phyloP scores from a whole-genome alignment of 2,329 filamentous ascomycete species.

The Dendrostoma leiphaemia region DNA sequence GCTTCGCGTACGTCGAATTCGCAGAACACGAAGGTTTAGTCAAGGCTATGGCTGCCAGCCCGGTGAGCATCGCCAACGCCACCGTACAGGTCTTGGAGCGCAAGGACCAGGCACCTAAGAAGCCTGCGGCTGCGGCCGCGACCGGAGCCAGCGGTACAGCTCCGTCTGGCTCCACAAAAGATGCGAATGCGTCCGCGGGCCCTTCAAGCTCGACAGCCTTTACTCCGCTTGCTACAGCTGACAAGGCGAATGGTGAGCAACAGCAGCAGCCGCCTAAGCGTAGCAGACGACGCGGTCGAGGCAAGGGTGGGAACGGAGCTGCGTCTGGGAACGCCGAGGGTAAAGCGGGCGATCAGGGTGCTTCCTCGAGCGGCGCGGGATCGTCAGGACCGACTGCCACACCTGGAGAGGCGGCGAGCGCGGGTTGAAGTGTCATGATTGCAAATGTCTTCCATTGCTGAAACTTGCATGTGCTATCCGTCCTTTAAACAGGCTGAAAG shows the following conservation, averaged over 20 bases:
- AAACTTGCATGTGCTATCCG: not conserved
- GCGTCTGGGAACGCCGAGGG: conserved; percentile 3
- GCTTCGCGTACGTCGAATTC: conserved; percentile 92
- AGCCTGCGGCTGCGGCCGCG: conserved; percentile 13
- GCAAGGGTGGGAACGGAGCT: conserved; percentile 15
- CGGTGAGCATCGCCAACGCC: conserved; percentile 78
- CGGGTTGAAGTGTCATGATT: conserved; percentile 5
- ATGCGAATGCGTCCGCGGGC: not conserved
- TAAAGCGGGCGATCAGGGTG: conserved; percentile 9
- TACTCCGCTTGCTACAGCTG: conserved; percentile 6
- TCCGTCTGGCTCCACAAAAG: not conserved
- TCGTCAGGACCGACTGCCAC: not conserved
- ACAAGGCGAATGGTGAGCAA: conserved; percentile 12
- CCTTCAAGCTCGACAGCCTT: not conserved
- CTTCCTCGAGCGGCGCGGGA: not conserved
- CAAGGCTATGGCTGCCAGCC: conserved; percentile 79
- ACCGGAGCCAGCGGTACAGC: not conserved
- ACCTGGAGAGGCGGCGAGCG: conserved; percentile 1
- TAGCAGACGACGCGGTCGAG: conserved; percentile 18
- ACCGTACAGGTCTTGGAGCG: conserved; percentile 84
- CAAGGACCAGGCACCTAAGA: conserved; percentile 54
- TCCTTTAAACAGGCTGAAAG: not conserved
- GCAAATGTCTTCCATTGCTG: not conserved
- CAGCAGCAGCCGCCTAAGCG: conserved; percentile 18
- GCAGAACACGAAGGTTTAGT: conserved; percentile 67